Conservation (phyloP, 495 filamentous ascomycete species). For the Neurospora sp. region DNA sequence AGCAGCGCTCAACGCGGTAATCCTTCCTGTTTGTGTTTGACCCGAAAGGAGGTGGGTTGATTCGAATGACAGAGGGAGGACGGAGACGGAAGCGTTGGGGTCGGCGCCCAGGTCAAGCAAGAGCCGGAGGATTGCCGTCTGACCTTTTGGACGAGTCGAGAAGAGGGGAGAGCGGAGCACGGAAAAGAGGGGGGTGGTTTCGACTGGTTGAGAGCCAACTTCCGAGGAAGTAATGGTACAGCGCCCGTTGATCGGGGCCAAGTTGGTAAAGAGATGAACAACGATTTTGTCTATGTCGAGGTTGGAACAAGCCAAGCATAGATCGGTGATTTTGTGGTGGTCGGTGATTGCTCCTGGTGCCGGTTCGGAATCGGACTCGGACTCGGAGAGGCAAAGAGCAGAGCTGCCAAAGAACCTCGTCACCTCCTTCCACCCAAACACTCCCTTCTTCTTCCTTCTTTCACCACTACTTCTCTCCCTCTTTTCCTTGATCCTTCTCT, state of each 20-base stretch:
- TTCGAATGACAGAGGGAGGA: background rate
- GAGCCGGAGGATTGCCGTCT: conserved; percentile 11
- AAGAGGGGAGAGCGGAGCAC: background rate
- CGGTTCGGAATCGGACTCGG: background rate
- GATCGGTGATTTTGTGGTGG: conserved; percentile 6
- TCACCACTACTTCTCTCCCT: background rate
- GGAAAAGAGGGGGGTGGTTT: background rate
- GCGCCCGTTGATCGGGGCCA: conserved; percentile 2
- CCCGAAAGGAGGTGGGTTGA: background rate
- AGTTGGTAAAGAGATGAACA: conserved; percentile 4
- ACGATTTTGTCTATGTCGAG: conserved; percentile 13
- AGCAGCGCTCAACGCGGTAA: conserved; percentile 4
- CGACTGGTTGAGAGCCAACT: background rate
- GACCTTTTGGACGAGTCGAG: background rate
- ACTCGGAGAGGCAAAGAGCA: background rate
- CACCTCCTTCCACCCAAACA: background rate
- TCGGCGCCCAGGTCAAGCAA: conserved; percentile 17
- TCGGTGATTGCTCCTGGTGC: background rate
- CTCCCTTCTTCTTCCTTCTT: background rate
- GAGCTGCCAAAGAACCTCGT: background rate
- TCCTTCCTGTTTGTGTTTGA: background rate
- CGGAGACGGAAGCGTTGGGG: background rate
- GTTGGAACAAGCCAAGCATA: conserved; percentile 10
- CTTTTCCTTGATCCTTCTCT: background rate
- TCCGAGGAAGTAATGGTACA: background rate